phyloP scores from a whole-genome alignment of 2,329 filamentous ascomycete genomes.

The Ascochyta clinopodiicola region DNA sequence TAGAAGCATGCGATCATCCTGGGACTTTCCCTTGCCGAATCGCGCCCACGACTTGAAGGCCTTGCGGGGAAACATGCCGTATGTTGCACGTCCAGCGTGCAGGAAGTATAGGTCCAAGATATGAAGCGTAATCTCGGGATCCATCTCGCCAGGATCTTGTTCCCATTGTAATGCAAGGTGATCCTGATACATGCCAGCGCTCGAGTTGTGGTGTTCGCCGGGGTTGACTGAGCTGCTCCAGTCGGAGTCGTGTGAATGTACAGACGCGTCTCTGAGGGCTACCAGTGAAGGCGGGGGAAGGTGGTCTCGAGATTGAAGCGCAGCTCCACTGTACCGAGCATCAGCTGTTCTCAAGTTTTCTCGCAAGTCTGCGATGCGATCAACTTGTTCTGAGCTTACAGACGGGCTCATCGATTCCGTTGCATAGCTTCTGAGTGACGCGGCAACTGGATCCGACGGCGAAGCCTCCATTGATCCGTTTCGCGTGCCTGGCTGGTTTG shows the following conservation, averaged over 20 bases:
- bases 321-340: slow-evolving; percentile 36
- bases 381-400: slow-evolving; percentile 37
- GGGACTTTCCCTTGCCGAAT: slow-evolving; percentile 55
- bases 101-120: slow-evolving; percentile 64
- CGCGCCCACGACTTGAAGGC: slow-evolving; percentile 63
- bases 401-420: slow-evolving; percentile 40
- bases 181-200: slow-evolving; percentile 42
- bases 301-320: slow-evolving; percentile 36
- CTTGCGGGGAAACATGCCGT: slow-evolving; percentile 62
- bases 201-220: slow-evolving; percentile 35
- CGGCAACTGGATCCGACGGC: slow-evolving; percentile 12
- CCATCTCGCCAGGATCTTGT: slow-evolving; percentile 61
- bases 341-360: slow-evolving; percentile 38
- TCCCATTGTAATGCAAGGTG: slow-evolving; percentile 52
- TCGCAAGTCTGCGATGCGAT: slow-evolving; percentile 39
- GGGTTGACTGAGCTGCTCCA: slow-evolving; percentile 42
- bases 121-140: slow-evolving; percentile 58
- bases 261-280: slow-evolving; percentile 39
- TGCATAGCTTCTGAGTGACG: slow-evolving; percentile 41
- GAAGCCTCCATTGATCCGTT: slow-evolving; percentile 6
- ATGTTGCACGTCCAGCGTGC: slow-evolving; percentile 62
- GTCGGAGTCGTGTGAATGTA: slow-evolving; percentile 44
- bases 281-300: slow-evolving; percentile 29
- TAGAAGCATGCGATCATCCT: slow-evolving; percentile 65
- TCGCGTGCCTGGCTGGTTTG: slow-evolving; percentile 5